Base-by-base conservation (phyloP, 163 green algal genomes). In the Volvox carteri region DNA sequence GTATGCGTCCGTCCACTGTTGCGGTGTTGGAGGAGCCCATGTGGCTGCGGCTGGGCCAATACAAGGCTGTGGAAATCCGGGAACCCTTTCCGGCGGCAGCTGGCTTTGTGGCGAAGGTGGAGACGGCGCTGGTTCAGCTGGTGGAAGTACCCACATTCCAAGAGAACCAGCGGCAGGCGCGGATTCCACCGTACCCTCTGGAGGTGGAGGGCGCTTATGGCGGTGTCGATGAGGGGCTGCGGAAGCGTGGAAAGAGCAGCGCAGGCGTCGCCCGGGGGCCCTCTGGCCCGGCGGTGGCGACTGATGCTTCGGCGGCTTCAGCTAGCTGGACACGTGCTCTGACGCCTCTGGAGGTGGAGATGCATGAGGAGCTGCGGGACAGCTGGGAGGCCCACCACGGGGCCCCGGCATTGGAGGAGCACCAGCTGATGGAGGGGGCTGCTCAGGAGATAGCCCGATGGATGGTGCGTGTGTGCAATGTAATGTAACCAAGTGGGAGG, bases 351-450 rank as follows among this genome's bases (percentile, higher is more conserved):
- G 84, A 93, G 76, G 3, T 39, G 18, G 54, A 56, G 52, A 93
- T 95, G 93, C 91, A 93, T 48, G 39, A 30, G n/a, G 93, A 95
- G 86, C 89, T 95, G 56, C 0, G 56, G 9, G 84, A 78, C 50
- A 95, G 93, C 92, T 95, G 92, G 91, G 33, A 84, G 58, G 80
- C n/a, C 2, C 68, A 95, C 88, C 90, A 95, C 79, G 33, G 11
- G 19, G 25, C 35, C 8, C 54, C 28, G 1, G 23, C 76, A 14
- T 2, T 23, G 52, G 48, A 78, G 79, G 30, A 62, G 7, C 23
- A 33, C 44, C 0, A 41, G 1, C 39, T 86, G 41, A 25, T 2
- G 37, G 4, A 19, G 7, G 54, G 8, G 5, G 16, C 37, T 18
- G 18, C 39, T 46, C 28, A 68, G 1, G 4, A 39, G 44, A 58